A percentile compares a stretch with the other conserved stretches of the same genome.
These are phyloP conservation scores for Diutina siamensis DNA, from an alignment of 1,139 yeast species.

Conservation along the genomic window DNA sequence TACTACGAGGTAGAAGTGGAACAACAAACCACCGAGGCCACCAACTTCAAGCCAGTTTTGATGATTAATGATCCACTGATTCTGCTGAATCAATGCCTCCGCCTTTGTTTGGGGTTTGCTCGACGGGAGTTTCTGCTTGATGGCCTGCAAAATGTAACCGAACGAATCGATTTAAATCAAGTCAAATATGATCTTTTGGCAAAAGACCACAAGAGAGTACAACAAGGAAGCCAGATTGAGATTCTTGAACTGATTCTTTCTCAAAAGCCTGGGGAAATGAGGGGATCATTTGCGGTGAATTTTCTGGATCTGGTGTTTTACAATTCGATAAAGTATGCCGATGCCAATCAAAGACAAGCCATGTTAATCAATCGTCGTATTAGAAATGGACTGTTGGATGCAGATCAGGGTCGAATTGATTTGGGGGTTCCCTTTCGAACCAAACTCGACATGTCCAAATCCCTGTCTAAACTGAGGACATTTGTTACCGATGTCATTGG, in stretches of 20 bases:
- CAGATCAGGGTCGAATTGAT: not conserved
- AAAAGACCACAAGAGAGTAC: not conserved
- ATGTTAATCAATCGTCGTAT: constrained; percentile 29
- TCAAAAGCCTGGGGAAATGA: constrained; percentile 26
- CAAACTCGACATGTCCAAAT: not conserved
- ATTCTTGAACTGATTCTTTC: constrained; percentile 16
- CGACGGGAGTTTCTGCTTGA: constrained; percentile 14
- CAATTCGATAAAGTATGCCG: constrained; percentile 25
- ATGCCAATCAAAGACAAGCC: constrained; percentile 21
- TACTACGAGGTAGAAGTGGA: constrained; percentile 12
- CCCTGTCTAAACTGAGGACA: not conserved
- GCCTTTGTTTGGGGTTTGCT: constrained; percentile 26
- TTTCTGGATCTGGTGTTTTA: constrained; percentile 31
- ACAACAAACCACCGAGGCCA: constrained; percentile 15
- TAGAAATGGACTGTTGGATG: constrained; percentile 11
- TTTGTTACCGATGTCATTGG: constrained; percentile 51
- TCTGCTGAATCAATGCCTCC: constrained; percentile 23
- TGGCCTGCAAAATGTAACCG: not conserved
- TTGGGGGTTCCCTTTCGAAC: not conserved
- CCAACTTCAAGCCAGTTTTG: constrained; percentile 23
- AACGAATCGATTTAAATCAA: not conserved
- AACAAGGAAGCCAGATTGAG: constrained; percentile 3
- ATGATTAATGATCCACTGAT: constrained; percentile 24
- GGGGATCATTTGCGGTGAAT: constrained; percentile 32
- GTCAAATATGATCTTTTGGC: not conserved